Conservation (phyloP, 225 moss, liverwort and hornwort species). For the Marchantia polymorpha region DNA sequence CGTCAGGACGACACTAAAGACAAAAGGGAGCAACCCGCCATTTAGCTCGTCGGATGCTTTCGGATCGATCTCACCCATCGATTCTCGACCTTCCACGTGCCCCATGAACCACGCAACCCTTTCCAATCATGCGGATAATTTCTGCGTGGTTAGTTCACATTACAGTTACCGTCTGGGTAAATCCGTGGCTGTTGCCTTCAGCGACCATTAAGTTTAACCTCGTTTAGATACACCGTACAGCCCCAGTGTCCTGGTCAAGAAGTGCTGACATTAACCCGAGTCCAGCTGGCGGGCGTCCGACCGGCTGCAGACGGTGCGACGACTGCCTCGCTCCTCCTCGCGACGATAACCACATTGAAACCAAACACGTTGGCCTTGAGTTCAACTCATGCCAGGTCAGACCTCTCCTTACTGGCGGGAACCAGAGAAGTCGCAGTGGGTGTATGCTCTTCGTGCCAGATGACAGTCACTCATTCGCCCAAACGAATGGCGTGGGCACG, state of each 20-base stretch:
- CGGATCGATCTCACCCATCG: background rate
- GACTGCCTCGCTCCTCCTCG: background rate
- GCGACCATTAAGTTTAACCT: background rate
- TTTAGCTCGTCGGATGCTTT: background rate
- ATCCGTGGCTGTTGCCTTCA: background rate
- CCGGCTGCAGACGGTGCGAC: background rate
- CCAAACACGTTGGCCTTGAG: background rate
- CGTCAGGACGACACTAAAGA: slow-evolving; percentile 1
- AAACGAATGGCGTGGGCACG: background rate
- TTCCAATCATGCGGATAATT: slow-evolving; percentile 32
- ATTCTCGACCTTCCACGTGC: background rate
- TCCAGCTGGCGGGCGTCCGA: background rate
- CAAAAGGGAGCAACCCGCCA: background rate
- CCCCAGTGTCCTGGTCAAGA: background rate
- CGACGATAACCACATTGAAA: background rate
- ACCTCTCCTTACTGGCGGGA: background rate
- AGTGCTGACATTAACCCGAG: background rate
- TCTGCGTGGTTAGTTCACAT: background rate
- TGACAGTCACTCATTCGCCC: background rate
- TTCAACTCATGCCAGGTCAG: background rate
- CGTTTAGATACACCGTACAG: slow-evolving; percentile 9
- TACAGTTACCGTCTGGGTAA: slow-evolving; percentile 2
- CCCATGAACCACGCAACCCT: slow-evolving; percentile 27
- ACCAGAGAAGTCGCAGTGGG: background rate
- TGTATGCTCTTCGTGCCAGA: background rate